Evolutionary conservation across 2,329 filamentous ascomycete genomes (phyloP), one percentile per base, ranked within the genome.

Genomic region (Lecanoromycetidae sp.): DNA sequence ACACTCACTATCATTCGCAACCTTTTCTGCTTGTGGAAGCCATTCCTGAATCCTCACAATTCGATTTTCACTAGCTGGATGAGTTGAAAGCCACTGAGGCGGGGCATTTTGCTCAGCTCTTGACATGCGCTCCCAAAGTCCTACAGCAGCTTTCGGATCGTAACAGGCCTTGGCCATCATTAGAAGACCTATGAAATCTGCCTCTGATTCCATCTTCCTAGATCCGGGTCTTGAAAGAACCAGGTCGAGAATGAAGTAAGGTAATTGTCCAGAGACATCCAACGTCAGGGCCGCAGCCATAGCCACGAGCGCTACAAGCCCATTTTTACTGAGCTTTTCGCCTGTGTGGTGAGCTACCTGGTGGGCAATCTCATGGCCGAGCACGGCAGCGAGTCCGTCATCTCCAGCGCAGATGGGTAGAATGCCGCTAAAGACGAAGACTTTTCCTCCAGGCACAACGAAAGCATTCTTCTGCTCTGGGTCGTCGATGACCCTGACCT

Each of bases 121-220:
- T 47, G 75, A 69, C 70, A 76, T 76, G 26, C 71, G 61, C 20
- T 60, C 57, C 72, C 56, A 60, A 54, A 80, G 58, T 20, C 62
- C 64, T 49, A 74, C 67, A 1, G 76, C 76, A 12, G 71, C 74
- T 48, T 69, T 60, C 0, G 77, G 77, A 44, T 76, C 65, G 54
- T 74, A 80, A 59, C 77, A 80, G 30, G 70, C 71, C 57, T 76
- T 67, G 1, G 77, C 69, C 74, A 80, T 80, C 70, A 81, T 77
- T 59, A 79, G 65, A 37, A 79, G 57, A 1, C 77, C 77, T 27
- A 81, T 79, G 45, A 75, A 72, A 58, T 80, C 77, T 6, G 77
- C 77, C 58, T 65, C 65, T 68, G 44, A 48, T 23, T 81, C 77
- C 59, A 79, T 75, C 23, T 66, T 71, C 44, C 77, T 62, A 9